Base-by-base conservation (phyloP, 2,329 filamentous ascomycete species). In the Curvularia spicifera region DNA sequence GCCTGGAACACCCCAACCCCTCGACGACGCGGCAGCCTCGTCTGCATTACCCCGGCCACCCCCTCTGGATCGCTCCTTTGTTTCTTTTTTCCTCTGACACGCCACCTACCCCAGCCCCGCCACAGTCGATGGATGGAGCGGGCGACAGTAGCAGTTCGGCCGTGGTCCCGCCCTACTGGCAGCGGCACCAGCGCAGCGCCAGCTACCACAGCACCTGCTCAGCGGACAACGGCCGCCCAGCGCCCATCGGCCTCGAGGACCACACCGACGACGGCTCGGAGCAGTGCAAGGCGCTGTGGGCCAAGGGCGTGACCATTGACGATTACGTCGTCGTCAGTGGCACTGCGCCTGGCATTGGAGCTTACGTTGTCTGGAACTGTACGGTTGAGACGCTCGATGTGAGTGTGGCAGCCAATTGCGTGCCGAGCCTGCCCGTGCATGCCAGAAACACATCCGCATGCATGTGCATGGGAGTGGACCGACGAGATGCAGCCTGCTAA, bases 351-450 rank as follows among this genome's bases (percentile, higher is more conserved):
- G 84, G 84, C 5, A 79, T 88, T 47, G 94, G 94, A n/a, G 91
- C 93, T 1, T 99, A 98, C 79, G 91, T 97, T 1, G 93, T 97
- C 7, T 99, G 91, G 91, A 95, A 92, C 73, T 93, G 95, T 70
- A 87, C 84, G 47, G 91, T 99, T 44, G 88, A 95, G 75, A 97
- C 93, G 3, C 80, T 98, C 50, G 89, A 87, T 76, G 92, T 93
- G 74, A 75, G 87, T 84, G 45, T 55, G 53, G 59, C 51, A 63
- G 46, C 66, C 66, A 69, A 70, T 70, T 59, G 52, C 39, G 26
- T 9, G 18, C 28, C 2, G 2, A 3, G 44, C n/a, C 43, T 40
- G 31, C 31, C 49, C 54, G 48, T 42, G 26, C 28, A 31, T 31
- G 28, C 53, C 60, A 51, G 51, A 46, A 20, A 20, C 39, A 59